Evolutionary conservation across 352 stramenopile species (phyloP).

Genomic region (Globisporangium cederbergense): DNA sequence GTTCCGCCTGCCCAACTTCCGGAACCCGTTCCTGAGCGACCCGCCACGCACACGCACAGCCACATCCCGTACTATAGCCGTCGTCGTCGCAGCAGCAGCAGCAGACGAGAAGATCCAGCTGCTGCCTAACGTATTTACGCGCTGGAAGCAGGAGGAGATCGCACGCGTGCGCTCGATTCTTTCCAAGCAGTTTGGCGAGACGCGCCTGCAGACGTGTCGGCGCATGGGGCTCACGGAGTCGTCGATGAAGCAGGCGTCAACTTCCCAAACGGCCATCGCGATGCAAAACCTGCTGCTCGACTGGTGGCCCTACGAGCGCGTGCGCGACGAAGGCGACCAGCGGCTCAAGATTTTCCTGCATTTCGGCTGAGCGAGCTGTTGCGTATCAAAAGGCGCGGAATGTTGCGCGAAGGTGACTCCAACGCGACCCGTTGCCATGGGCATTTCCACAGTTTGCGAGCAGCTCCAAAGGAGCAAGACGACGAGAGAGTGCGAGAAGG

Average conservation of each 20-base stretch:
- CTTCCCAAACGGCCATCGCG: constrained; percentile 47
- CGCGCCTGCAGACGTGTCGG: constrained; percentile 53
- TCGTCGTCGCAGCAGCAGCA: neutral
- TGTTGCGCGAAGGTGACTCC: constrained; percentile 26
- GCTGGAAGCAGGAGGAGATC: constrained; percentile 46
- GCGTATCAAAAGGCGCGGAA: constrained; percentile 26
- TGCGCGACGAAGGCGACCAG: constrained; percentile 42
- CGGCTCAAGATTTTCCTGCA: constrained; percentile 76
- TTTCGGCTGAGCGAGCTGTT: constrained; percentile 48
- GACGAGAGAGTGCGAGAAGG: no score
- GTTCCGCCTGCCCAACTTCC: constrained; percentile 4
- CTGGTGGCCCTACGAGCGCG: constrained; percentile 31
- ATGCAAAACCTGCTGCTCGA: constrained; percentile 69
- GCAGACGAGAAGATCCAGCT: constrained; percentile 9
- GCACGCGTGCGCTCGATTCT: constrained; percentile 43
- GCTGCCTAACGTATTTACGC: constrained; percentile 47
- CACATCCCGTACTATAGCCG: neutral
- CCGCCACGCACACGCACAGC: constrained; percentile 6
- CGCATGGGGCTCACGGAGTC: constrained; percentile 61
- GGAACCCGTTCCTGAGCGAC: constrained; percentile 14
- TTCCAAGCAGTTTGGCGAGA: constrained; percentile 56
- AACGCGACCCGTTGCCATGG: constrained; percentile 16
- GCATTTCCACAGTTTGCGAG: neutral
- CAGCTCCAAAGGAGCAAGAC: neutral
- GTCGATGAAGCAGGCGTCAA: constrained; percentile 46